Evolutionary conservation across 192 early-diverging fungal species (phyloP).

Genomic region (Podila horticola): DNA sequence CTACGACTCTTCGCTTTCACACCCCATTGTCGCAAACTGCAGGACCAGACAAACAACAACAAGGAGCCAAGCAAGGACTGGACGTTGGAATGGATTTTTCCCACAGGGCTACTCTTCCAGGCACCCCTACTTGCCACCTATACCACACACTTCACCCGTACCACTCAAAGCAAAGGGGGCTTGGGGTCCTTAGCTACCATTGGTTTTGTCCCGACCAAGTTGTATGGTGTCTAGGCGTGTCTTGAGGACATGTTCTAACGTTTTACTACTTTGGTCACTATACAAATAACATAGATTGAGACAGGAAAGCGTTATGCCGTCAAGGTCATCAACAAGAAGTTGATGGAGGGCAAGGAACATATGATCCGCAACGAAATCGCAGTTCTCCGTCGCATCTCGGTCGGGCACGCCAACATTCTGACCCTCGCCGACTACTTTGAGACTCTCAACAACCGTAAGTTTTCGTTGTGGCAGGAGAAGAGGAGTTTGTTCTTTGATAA

Average conservation of each 20-base stretch:
- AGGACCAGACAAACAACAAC: no score
- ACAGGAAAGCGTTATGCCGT: slow-evolving; percentile 79
- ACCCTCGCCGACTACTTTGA: slow-evolving; percentile 85
- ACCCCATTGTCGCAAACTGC: background rate
- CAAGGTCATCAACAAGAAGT: slow-evolving; percentile 83
- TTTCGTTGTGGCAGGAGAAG: no score
- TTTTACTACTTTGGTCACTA: background rate
- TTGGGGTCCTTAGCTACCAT: no score
- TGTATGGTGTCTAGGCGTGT: no score
- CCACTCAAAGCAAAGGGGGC: no score
- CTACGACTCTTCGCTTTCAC: background rate
- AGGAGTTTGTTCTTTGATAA: no score
- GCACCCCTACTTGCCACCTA: no score
- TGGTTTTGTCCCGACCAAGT: no score
- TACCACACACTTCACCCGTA: no score
- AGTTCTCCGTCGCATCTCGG: slow-evolving; percentile 74
- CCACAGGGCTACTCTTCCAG: no score
- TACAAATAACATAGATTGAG: slow-evolving; percentile 60
- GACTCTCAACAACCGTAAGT: slow-evolving; percentile 72
- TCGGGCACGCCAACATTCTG: slow-evolving; percentile 77
- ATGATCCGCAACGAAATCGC: slow-evolving; percentile 81
- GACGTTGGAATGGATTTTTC: no score
- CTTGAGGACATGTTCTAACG: background rate
- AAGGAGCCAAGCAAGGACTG: no score
- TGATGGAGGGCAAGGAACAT: slow-evolving; percentile 75